These are phyloP conservation scores for Saprolegnia parasitica DNA, from an alignment of 352 stramenopile genomes.

Conservation along the genomic window DNA sequence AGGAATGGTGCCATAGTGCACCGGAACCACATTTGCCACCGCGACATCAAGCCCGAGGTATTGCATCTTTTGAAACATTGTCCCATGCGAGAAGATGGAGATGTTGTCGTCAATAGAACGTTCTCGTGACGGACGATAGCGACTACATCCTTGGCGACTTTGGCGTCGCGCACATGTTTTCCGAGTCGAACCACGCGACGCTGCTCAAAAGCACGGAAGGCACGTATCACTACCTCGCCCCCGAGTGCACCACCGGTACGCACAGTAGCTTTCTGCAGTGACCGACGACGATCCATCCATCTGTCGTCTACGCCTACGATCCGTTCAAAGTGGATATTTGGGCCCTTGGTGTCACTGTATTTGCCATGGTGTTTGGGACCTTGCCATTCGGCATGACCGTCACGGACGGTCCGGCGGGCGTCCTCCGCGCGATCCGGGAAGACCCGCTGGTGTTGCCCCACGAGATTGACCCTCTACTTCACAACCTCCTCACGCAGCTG, in stretches of 20 bases:
- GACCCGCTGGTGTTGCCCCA: constrained; percentile 23
- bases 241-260: constrained; percentile 34
- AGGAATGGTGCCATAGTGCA: too few species aligned
- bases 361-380: constrained; percentile 36
- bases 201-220: constrained; percentile 40
- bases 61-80: not conserved
- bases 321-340: constrained; percentile 35
- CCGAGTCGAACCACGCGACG: constrained; percentile 30
- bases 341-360: constrained; percentile 37
- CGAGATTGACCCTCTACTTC: not conserved
- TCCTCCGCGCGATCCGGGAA: constrained; percentile 4
- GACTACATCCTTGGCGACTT: constrained; percentile 37
- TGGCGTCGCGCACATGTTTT: constrained; percentile 34
- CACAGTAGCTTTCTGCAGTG: too few species aligned
- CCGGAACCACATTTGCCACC: constrained; percentile 37
- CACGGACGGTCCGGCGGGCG: not conserved
- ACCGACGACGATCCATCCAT: not conserved
- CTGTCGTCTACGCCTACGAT: constrained; percentile 31
- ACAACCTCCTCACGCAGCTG: constrained; percentile 2
- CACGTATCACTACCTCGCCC: constrained; percentile 39
- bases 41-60: constrained; percentile 38
- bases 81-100: not conserved
- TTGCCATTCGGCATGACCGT: constrained; percentile 31
- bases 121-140: constrained; percentile 14
- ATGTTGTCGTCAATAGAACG: constrained; percentile 9